Evolutionary conservation across 768 basidiomycete species (phyloP).

Genomic region (Termitomyces heimii): DNA sequence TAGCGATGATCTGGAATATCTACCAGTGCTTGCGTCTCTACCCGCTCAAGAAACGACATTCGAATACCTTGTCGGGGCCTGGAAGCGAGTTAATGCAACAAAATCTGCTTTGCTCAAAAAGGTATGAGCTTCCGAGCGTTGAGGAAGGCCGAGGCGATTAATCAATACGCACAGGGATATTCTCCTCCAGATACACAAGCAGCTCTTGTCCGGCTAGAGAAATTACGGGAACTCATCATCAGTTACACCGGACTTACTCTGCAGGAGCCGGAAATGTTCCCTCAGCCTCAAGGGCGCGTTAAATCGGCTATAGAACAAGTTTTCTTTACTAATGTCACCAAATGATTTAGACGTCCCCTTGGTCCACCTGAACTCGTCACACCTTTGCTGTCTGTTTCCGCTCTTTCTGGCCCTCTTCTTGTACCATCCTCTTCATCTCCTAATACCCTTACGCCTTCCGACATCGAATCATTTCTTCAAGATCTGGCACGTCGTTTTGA

Average conservation of each 20-base stretch:
- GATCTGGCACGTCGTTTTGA: slow-evolving; percentile 83
- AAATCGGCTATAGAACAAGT: neutral
- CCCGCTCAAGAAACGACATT: slow-evolving; percentile 77
- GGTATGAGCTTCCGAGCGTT: slow-evolving; percentile 27
- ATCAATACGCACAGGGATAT: slow-evolving; percentile 38
- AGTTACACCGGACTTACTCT: slow-evolving; percentile 86
- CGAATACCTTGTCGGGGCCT: slow-evolving; percentile 86
- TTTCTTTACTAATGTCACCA: neutral
- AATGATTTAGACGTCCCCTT: slow-evolving; percentile 46
- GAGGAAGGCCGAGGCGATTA: neutral
- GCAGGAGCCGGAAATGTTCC: slow-evolving; percentile 93
- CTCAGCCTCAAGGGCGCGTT: slow-evolving; percentile 71
- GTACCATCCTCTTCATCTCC: slow-evolving; percentile 38
- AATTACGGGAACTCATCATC: slow-evolving; percentile 74
- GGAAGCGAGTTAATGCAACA: slow-evolving; percentile 76
- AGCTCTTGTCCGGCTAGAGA: slow-evolving; percentile 64
- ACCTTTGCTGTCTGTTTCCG: slow-evolving; percentile 70
- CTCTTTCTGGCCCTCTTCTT: slow-evolving; percentile 61
- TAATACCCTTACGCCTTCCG: slow-evolving; percentile 52
- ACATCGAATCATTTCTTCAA: slow-evolving; percentile 75
- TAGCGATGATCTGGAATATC: slow-evolving; percentile 73
- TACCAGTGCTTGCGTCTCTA: slow-evolving; percentile 68
- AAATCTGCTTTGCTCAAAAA: slow-evolving; percentile 54
- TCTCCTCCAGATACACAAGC: slow-evolving; percentile 53
- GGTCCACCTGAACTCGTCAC: slow-evolving; percentile 80